phyloP scores from a whole-genome alignment of 75 land plant species.

The Sequoia sempervirens region DNA sequence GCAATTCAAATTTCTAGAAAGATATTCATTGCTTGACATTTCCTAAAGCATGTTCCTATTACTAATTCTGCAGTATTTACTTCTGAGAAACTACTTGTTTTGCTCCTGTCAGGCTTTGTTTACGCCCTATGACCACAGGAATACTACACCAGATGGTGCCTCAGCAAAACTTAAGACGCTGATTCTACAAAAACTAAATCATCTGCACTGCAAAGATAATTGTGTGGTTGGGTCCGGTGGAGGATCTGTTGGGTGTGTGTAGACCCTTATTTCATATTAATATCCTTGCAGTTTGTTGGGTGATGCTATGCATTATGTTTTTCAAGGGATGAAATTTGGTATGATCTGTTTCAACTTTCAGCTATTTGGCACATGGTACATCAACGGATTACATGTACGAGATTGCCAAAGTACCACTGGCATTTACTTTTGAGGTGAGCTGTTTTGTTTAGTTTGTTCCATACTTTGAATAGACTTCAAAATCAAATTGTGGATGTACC shows the following conservation, averaged over 20 bases:
- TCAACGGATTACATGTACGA: conserved; percentile 96
- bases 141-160: conserved; percentile 59
- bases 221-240: conserved; percentile 99
- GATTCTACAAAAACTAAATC: conserved; percentile 66
- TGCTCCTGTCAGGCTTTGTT: conserved; percentile 65
- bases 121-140: conserved; percentile 97
- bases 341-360: conserved; percentile 26
- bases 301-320: neutral
- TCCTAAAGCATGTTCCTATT: neutral
- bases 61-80: neutral
- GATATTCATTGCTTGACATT: too few relatives aligned
- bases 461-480: neutral
- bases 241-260: conserved; percentile 80
- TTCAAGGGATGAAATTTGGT: neutral
- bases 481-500: neutral
- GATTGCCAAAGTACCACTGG: conserved; percentile 66
- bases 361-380: conserved; percentile 97
- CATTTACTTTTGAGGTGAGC: conserved; percentile 89
- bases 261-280: conserved; percentile 5
- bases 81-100: neutral
- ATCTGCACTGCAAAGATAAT: conserved; percentile 54
- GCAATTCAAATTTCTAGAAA: too few relatives aligned
- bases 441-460: neutral
- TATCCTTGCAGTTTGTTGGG: neutral
- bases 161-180: conserved; percentile 40